phyloP scores from a whole-genome alignment of 345 rosid species.

The Eutrema yunnanense region DNA sequence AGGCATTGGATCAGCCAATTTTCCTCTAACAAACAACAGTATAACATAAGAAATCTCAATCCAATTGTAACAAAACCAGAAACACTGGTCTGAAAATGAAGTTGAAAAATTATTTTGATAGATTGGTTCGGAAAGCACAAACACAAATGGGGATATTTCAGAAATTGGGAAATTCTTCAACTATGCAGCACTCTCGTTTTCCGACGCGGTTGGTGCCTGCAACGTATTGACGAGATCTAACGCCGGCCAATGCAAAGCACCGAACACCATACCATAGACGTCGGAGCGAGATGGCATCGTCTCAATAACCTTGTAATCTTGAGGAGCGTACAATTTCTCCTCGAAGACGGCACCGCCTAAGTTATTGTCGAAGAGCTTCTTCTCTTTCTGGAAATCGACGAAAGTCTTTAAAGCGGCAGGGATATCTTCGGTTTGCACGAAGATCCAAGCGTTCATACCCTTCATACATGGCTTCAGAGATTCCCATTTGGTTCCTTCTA shows the following conservation, averaged over 20 bases:
- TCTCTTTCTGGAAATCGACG: constrained; percentile 65
- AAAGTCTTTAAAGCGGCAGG: constrained; percentile 75
- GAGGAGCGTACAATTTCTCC: constrained; percentile 74
- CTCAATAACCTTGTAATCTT: constrained; percentile 64
- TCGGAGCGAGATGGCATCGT: constrained; percentile 75
- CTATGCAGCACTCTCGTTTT: constrained; percentile 16
- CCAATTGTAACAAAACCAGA: constrained; percentile 1
- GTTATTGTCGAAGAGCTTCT: constrained; percentile 61
- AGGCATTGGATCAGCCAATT: background rate
- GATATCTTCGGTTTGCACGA: constrained; percentile 84
- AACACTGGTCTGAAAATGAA: background rate
- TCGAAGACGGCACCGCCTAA: constrained; percentile 88
- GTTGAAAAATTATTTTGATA: background rate
- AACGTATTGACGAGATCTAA: constrained; percentile 67
- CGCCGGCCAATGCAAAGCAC: constrained; percentile 70
- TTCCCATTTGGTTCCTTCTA: constrained; percentile 84
- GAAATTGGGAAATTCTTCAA: background rate
- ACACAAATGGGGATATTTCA: constrained; percentile 14
- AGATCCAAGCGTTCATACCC: constrained; percentile 95
- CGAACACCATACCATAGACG: constrained; percentile 63
- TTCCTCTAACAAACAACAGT: background rate
- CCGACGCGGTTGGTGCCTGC: constrained; percentile 56
- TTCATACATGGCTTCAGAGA: constrained; percentile 87
- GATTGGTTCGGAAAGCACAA: background rate
- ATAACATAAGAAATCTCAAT: background rate